Evolutionary conservation across 208 protist species (phyloP).

Genomic region (Eutreptiella sp.): DNA sequence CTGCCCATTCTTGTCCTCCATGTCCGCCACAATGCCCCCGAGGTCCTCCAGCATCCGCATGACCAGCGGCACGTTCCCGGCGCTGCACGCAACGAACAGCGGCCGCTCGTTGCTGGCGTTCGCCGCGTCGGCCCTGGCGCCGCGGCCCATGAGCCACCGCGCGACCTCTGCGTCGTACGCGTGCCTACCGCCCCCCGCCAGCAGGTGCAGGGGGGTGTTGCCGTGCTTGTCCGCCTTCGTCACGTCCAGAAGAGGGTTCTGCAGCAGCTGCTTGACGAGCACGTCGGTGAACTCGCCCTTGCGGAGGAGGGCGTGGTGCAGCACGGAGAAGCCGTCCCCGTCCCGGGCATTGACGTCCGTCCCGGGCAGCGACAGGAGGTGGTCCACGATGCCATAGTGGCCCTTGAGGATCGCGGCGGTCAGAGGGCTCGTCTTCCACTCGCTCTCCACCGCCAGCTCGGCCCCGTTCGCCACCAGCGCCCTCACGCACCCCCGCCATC

Average conservation of each 20-base stretch:
- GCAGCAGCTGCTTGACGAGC: not conserved
- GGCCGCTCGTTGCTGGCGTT: too few species aligned
- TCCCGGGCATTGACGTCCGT: slow-evolving; percentile 9
- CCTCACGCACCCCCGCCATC: not conserved
- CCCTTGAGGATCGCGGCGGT: not conserved
- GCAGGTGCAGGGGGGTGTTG: not conserved
- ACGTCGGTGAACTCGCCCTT: not conserved
- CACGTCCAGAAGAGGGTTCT: not conserved
- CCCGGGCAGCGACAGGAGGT: not conserved
- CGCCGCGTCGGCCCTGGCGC: not conserved
- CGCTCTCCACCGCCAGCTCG: not conserved
- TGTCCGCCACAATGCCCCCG: too few species aligned
- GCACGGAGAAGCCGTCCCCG: not conserved
- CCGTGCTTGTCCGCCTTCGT: not conserved
- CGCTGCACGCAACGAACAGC: too few species aligned
- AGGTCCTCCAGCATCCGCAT: too few species aligned
- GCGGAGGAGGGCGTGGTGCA: too few species aligned
- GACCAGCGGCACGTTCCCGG: too few species aligned
- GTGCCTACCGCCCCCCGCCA: not conserved
- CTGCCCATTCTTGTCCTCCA: too few species aligned
- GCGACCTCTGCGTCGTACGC: too few species aligned
- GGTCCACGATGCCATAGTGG: not conserved
- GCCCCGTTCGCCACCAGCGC: not conserved
- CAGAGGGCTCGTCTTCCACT: not conserved
- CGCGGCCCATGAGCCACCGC: not conserved